Base-by-base conservation (phyloP, 176 grass and related monocot genomes). In the Oryza meridionalis region DNA sequence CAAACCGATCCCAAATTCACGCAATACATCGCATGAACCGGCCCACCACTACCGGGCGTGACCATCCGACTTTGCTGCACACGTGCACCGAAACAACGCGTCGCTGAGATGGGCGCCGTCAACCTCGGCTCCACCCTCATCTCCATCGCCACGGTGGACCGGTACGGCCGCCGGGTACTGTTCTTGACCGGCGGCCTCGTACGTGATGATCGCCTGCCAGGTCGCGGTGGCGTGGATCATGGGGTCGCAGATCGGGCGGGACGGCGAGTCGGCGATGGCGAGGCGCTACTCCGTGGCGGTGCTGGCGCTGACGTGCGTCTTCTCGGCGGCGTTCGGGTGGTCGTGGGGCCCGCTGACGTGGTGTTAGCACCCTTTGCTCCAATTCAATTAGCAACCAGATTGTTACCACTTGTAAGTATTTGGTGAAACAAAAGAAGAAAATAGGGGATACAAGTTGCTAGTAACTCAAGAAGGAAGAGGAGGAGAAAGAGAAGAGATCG, bases 281-380 rank as follows among this genome's bases (percentile, higher is more conserved):
- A 82, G 87, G 27, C 13, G 33, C 22, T 93, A 91, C 80, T 90
- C 91, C 5, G 11, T 87, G 0, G 90, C 86, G 22, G 91, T 96
- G 72, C 81, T 96, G 80, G 86, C 85, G 27, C 84, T 96, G 51
- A 91, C 88, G 63, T 93, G 94, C 86, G 61, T 79, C 3, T 96
- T 90, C 80, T 86, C 94, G 29, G 94, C 88, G 9, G 74, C 83
- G 46, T 96, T 92, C 80, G 94, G 88, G 26, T 96, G 84, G 86
- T 96, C 94, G 4, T 93, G 94, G 94, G 94, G 94, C 0, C 94
- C 91, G 6, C 84, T 96, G n/a, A 74, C 83, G 40, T 96, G 94
- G 93, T 33, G 33, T 33, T 33, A 33, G 33, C 33, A 33, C 4
- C 33, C 29, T 33, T 33, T 33, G 33, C 33, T 33, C 33, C 33